phyloP scores from a whole-genome alignment of 345 rosid genomes.

The Pseudoturritis turrita region DNA sequence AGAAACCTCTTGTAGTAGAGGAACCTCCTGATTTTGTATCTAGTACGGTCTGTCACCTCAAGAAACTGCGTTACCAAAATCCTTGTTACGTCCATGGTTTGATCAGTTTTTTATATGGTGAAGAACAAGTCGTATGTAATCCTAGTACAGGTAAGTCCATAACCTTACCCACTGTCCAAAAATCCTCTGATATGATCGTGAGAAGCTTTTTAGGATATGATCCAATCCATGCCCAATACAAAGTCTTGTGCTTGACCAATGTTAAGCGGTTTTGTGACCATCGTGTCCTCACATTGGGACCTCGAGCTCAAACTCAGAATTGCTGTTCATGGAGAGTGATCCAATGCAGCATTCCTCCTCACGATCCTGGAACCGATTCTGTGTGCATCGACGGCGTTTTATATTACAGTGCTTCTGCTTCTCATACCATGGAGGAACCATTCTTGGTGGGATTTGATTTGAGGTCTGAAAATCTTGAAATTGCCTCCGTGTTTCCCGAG shows the following conservation, averaged over 20 bases:
- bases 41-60: neutral
- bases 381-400: neutral
- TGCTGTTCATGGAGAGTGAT: neutral
- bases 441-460: neutral
- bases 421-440: neutral
- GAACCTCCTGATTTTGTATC: neutral
- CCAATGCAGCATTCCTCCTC: neutral
- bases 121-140: neutral
- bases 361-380: neutral
- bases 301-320: neutral
- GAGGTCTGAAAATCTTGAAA: neutral
- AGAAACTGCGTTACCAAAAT: neutral
- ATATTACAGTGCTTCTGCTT: neutral
- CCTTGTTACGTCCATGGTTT: neutral
- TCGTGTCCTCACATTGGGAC: neutral
- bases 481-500: neutral
- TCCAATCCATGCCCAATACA: neutral
- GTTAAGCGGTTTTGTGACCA: neutral
- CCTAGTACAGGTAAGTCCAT: conserved; percentile 18
- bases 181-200: neutral
- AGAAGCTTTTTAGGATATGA: conserved; percentile 10
- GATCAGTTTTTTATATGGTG: neutral
- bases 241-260: neutral
- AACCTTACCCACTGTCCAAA: conserved; percentile 47
- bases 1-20: neutral